Evolutionary conservation across 257 asterid species (phyloP).

Genomic region (Solanum peruvianum): DNA sequence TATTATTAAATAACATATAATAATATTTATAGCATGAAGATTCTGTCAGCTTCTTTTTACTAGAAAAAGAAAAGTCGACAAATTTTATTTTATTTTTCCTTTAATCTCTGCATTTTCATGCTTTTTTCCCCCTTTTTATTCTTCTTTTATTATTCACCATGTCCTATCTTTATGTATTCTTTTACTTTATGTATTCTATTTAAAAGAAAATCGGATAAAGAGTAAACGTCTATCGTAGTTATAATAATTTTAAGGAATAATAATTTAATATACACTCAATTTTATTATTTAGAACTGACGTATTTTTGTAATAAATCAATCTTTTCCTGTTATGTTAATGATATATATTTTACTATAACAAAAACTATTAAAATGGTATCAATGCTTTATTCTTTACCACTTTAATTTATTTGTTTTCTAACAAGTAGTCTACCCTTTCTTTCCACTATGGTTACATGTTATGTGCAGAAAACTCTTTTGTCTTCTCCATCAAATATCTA

Average conservation of each 20-base stretch:
- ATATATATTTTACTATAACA: background rate
- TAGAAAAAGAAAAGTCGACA: background rate
- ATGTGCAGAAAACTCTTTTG: background rate
- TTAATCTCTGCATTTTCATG: background rate
- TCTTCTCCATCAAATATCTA: background rate
- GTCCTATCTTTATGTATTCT: background rate
- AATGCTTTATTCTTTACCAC: background rate
- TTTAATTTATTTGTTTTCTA: background rate
- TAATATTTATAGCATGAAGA: too few relatives aligned
- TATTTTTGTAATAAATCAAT: background rate
- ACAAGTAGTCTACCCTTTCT: background rate
- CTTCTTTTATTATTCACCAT: background rate
- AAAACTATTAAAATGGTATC: background rate
- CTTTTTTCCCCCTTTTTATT: too few relatives aligned
- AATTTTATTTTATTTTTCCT: background rate
- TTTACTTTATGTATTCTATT: background rate
- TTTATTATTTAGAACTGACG: too few relatives aligned
- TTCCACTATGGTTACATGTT: background rate
- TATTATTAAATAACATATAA: too few relatives aligned
- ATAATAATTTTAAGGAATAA: too few relatives aligned
- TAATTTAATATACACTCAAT: accelerated
- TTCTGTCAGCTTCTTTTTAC: background rate
- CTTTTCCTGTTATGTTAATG: background rate
- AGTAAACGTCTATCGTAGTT: background rate
- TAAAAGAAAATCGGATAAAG: background rate